These are phyloP conservation scores for Lepidium aucheri DNA, from an alignment of 345 rosid genomes.

Conservation along the genomic window DNA sequence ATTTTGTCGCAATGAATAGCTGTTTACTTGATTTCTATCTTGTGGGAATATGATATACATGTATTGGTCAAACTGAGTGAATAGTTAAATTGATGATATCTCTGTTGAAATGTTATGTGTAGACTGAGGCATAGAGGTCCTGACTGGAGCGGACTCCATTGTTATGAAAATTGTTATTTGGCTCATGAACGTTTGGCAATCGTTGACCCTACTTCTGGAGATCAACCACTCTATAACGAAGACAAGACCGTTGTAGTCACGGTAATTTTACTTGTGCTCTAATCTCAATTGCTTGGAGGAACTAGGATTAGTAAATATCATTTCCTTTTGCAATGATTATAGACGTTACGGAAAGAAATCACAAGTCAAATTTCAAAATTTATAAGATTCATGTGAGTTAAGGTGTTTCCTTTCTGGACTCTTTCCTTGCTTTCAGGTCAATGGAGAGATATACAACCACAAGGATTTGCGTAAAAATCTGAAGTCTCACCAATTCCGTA, in stretches of 20 bases:
- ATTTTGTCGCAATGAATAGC: not conserved
- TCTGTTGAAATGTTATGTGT: conserved; percentile 5
- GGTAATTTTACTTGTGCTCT: conserved; percentile 29
- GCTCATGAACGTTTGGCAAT: conserved; percentile 82
- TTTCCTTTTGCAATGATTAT: not conserved
- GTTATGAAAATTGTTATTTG: conserved; percentile 56
- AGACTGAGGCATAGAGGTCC: conserved; percentile 82
- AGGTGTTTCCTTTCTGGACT: not conserved
- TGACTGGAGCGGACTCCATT: conserved; percentile 80
- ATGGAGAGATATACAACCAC: conserved; percentile 89
- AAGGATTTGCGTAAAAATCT: conserved; percentile 48
- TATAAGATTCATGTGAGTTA: not conserved
- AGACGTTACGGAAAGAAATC: not conserved
- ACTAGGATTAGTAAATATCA: not conserved
- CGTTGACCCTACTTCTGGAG: conserved; percentile 78
- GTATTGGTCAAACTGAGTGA: not conserved
- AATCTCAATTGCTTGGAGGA: not conserved
- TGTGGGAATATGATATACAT: not conserved
- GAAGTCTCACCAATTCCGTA: conserved; percentile 55
- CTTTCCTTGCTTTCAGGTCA: conserved; percentile 43
- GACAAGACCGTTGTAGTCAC: conserved; percentile 67
- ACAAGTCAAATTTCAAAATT: not conserved
- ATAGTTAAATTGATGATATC: not conserved
- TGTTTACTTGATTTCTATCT: not conserved
- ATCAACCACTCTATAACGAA: conserved; percentile 77